A percentile compares a stretch with the other conserved stretches of the same genome.
phyloP scores from a whole-genome alignment of 768 basidiomycete genomes.

The Gloeopeniophorella convolvens region DNA sequence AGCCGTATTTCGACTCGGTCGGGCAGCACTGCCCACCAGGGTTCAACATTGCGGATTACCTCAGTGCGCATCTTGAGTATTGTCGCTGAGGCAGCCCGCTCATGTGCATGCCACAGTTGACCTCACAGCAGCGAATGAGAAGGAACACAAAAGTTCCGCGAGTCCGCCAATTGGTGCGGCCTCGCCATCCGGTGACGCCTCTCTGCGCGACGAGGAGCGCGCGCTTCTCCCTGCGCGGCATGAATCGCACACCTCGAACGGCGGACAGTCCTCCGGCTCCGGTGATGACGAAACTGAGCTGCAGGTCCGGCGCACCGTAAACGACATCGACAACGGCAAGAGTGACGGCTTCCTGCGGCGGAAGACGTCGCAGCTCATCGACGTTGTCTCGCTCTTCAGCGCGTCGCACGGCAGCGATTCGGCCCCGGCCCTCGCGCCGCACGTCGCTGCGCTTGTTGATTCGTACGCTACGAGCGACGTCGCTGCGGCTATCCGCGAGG shows the following conservation, averaged over 20 bases:
- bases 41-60: constrained; percentile 94
- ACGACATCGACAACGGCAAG: constrained; percentile 34
- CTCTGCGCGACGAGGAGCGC: constrained; percentile 65
- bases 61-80: constrained; percentile 51
- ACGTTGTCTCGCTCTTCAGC: constrained; percentile 40
- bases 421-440: constrained; percentile 39
- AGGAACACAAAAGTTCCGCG: constrained; percentile 31
- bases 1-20: constrained; percentile 72
- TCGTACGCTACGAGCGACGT: constrained; percentile 65
- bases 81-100: neutral
- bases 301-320: constrained; percentile 40
- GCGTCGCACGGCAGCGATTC: constrained; percentile 28
- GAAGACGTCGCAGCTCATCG: constrained; percentile 70
- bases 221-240: constrained; percentile 31
- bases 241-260: neutral
- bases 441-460: constrained; percentile 65
- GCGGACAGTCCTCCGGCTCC: constrained; percentile 28
- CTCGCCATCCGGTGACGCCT: constrained; percentile 34
- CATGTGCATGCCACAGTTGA: constrained; percentile 32
- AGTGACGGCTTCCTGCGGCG: constrained; percentile 46
- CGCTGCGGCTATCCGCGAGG: constrained; percentile 51
- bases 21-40: constrained; percentile 85
- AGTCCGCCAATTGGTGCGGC: constrained; percentile 25
- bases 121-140: constrained; percentile 38
- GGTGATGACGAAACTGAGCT: constrained; percentile 46